Base-by-base conservation (phyloP, 805 yeast genomes). In the Candida nanaspora region DNA sequence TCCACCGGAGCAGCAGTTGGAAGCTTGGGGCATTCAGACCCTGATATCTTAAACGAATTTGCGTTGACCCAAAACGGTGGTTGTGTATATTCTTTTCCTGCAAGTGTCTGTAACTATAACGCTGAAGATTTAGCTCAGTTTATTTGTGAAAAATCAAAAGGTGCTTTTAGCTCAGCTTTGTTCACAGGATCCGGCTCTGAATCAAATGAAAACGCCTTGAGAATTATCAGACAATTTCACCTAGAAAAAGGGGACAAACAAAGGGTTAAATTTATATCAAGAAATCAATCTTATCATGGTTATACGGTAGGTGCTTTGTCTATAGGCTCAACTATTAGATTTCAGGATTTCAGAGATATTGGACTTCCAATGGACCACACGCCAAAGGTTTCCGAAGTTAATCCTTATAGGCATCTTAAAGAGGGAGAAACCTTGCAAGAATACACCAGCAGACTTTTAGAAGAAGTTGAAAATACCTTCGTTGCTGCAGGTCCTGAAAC, bases 191-290 rank as follows among this genome's bases (percentile, higher is more conserved):
- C 86, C 2, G 94, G 94, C 39, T 72, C 88, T 18, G 91, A 82
- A 58, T 86, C 91, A 36, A 82, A 82, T 52, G 91, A 82, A 55
- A 86, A 86, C 27, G 88, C 88, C 4, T 59, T 82, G 52, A 82
- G 83, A 57, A 81, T 83, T 53, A 83, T 83, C 21, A 61, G 63
- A 47, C 76, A 71, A 51, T 70, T 70, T 48, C 66, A 60, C 45
- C 49, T 63, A 37, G 76, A 71, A 51, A 63, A 56, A 20, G 70
- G 70, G 28, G 68, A 67, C 42, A 54, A 63, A 8, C 56, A 61
- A 33, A 67, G 73, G 50, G 48, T 51, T 46, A 65, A 68, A 42
- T 61, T 66, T 40, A 68, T 72, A 40, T 57, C 70, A 14, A 63
- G 77, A 51, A 57, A 61, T 27, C 61, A 58, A 46, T 59, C 74